Percentiles rank a stretch among this genome's conserved stretches.
phyloP scores from a whole-genome alignment of 306 rosid genomes.

The Phaseolus lunatus region DNA sequence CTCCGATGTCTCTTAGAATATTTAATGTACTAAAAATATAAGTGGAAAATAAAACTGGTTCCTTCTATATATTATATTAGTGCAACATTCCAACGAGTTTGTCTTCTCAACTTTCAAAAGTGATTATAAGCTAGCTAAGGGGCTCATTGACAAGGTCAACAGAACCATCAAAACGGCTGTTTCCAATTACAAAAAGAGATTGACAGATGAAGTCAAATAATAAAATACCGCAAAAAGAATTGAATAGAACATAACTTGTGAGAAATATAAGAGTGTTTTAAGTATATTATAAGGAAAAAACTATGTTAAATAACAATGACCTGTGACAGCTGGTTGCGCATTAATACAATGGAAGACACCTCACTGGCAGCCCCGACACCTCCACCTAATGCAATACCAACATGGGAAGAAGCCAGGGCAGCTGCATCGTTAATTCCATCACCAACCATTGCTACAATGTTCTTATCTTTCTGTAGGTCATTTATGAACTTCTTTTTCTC shows the following conservation, averaged over 20 bases:
- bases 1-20: not conserved
- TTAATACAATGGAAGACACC: slow-evolving; percentile 89
- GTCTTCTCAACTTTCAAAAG: not conserved
- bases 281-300: slow-evolving; percentile 18
- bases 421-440: slow-evolving; percentile 99
- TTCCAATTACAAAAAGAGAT: not conserved
- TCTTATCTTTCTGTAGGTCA: slow-evolving; percentile 68
- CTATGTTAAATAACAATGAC: slow-evolving; percentile 47
- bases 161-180: not conserved
- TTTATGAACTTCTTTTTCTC: slow-evolving; percentile 79
- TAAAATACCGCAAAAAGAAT: not conserved
- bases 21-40: not conserved
- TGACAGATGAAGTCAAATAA: not conserved
- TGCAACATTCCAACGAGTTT: not conserved
- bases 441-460: slow-evolving; percentile 92
- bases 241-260: not conserved
- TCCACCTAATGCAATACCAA: slow-evolving; percentile 96
- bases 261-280: slow-evolving; percentile 8
- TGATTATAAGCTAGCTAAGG: not conserved
- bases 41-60: not conserved
- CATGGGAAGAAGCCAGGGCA: slow-evolving; percentile 88
- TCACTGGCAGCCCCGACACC: slow-evolving; percentile 99
- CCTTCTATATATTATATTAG: not conserved
- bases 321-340: slow-evolving; percentile 95
- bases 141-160: not conserved